Evolutionary conservation across 2,329 filamentous ascomycete genomes (phyloP).

Genomic region (Cladosporium sp.): DNA sequence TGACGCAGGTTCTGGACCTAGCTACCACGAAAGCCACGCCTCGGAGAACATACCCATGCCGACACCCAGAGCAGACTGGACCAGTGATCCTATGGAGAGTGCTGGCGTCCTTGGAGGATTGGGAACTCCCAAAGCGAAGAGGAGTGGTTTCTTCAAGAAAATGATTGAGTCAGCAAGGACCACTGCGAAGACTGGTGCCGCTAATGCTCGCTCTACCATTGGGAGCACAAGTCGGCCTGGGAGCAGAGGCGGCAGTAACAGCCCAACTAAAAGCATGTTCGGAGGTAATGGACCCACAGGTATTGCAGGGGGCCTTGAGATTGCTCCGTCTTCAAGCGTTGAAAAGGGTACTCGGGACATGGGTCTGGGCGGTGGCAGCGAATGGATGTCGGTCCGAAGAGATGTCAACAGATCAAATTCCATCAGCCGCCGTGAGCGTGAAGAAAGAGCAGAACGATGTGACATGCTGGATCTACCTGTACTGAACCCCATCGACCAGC

Average conservation of each 20-base stretch:
- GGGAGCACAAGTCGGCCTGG: slow-evolving; percentile 56
- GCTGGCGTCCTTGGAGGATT: slow-evolving; percentile 76
- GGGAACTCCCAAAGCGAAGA: slow-evolving; percentile 72
- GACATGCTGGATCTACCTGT: slow-evolving; percentile 92
- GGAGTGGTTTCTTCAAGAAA: slow-evolving; percentile 91
- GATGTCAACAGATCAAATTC: slow-evolving; percentile 97
- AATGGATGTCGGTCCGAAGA: slow-evolving; percentile 97
- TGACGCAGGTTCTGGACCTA: slow-evolving; percentile 48
- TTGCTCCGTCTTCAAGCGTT: slow-evolving; percentile 32
- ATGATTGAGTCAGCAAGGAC: slow-evolving; percentile 94
- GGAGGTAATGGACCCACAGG: slow-evolving; percentile 53
- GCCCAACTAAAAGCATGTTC: slow-evolving; percentile 50
- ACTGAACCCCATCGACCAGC: slow-evolving; percentile 84
- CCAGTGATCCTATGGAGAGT: slow-evolving; percentile 62
- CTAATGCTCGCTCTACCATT: slow-evolving; percentile 83
- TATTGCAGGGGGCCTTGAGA: slow-evolving; percentile 54
- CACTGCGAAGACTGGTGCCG: slow-evolving; percentile 69
- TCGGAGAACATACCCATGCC: slow-evolving; percentile 56
- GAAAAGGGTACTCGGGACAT: slow-evolving; percentile 63
- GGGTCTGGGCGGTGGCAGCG: slow-evolving; percentile 65
- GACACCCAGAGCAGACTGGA: slow-evolving; percentile 67
- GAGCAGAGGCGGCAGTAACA: slow-evolving; percentile 44
- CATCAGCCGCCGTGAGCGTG: slow-evolving; percentile 81
- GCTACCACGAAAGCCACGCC: slow-evolving; percentile 84
- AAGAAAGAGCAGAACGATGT: slow-evolving; percentile 83